These are phyloP conservation scores for Colletotrichum trifolii DNA, from an alignment of 2,329 filamentous ascomycete species.

Conservation along the genomic window DNA sequence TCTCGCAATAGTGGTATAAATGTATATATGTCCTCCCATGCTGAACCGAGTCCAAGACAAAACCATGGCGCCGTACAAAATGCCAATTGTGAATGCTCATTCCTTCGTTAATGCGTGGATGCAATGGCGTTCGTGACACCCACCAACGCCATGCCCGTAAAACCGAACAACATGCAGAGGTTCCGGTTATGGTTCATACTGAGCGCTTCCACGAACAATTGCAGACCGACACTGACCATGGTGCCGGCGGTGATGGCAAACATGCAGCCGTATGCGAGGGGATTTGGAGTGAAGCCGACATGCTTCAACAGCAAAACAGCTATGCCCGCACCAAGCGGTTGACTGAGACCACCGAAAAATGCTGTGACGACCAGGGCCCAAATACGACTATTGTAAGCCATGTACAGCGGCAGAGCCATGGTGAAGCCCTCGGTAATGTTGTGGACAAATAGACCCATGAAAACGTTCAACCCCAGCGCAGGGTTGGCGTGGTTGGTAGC, in stretches of 20 bases:
- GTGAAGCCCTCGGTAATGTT: constrained; percentile 98
- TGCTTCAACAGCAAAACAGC: constrained; percentile 86
- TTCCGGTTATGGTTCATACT: constrained; percentile 83
- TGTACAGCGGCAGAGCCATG: constrained; percentile 90
- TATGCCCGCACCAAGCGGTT: constrained; percentile 85
- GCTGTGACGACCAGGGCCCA: constrained; percentile 88
- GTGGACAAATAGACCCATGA: constrained; percentile 95
- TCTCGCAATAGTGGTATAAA: background rate
- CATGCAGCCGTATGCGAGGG: constrained; percentile 79
- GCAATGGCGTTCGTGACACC: constrained; percentile 79
- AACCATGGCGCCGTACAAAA: constrained; percentile 11
- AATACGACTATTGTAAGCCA: constrained; percentile 83
- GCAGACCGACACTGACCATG: constrained; percentile 92
- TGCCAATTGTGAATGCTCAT: background rate
- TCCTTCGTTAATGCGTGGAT: constrained; percentile 26
- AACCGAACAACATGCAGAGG: constrained; percentile 82
- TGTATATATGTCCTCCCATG: constrained; percentile 9
- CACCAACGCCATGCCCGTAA: constrained; percentile 87
- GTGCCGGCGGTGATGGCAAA: constrained; percentile 93
- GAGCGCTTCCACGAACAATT: constrained; percentile 88
- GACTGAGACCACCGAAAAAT: constrained; percentile 84
- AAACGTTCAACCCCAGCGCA: constrained; percentile 87
- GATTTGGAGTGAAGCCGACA: constrained; percentile 60
- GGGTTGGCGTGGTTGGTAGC: constrained; percentile 98
- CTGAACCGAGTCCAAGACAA: constrained; percentile 9